Evolutionary conservation across 805 yeast genomes (phyloP), one percentile per base, ranked within the genome.

Genomic region (Diddensiella caesifluorescens): DNA sequence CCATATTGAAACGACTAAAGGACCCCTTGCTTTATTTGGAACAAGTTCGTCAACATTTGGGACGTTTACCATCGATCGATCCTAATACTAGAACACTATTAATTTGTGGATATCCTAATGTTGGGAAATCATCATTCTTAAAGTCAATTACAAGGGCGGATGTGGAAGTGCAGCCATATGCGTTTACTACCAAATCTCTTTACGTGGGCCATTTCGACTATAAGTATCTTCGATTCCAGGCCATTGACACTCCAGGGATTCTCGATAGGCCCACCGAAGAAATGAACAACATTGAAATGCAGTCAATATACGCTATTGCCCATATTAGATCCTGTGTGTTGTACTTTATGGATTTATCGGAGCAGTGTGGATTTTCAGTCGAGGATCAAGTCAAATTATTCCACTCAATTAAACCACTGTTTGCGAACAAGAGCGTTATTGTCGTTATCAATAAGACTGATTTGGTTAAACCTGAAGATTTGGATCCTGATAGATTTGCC

Each of bases 221-320:
- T 72, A 92, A 92, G 70, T 94, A 92, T 66, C 72, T 92, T 60
- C 76, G 99, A 60, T 92, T 92, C 73, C 99, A 92, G 72, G 98
- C 97, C 43, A 92, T 92, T 61, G 99, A 92, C 68, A 92, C 98
- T 28, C 98, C 99, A 25, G 99, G 99, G 72, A 89, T 92, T 58
- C 73, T 92, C 63, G 99, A 92, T 68, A 80, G 97, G 65, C 98
- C 98, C 47, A 88, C 97, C 34, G 99, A 92, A 67, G 98, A 92
- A 64, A 92, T 92, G 99, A 92, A 92, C 73, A 92, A 92, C 68
- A 92, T 92, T 65, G 99, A 92, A 72, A 92, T 92, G 98, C 99
- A 92, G 71, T 84, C 95, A 38, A 92, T 92, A 60, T 92, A 19
- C 29, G 98, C 98, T 48, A 88, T 92, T 73, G 98, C 98, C 25